Evolutionary conservation across 176 grass and related monocot species (phyloP).

Genomic region (Carex littledalei): DNA sequence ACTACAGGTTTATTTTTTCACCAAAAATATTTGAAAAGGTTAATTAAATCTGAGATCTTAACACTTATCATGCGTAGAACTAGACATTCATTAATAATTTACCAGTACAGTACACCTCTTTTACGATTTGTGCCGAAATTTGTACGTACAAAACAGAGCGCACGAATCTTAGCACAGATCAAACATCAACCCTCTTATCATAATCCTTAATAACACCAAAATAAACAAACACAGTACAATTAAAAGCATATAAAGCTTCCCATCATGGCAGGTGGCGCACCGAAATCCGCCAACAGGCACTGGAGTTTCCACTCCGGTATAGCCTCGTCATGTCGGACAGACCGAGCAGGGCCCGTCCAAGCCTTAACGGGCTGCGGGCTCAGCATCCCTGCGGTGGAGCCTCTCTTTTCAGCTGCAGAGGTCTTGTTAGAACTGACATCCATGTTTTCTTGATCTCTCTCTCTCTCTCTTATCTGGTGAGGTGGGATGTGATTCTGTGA

Average conservation of each 20-base stretch:
- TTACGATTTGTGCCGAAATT: background rate
- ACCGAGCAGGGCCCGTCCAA: background rate
- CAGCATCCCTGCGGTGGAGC: background rate
- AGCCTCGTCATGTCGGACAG: background rate
- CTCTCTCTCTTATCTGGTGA: slow-evolving; percentile 14
- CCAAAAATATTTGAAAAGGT: background rate
- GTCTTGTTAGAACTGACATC: background rate
- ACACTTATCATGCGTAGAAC: background rate
- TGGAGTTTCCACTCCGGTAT: slow-evolving; percentile 80
- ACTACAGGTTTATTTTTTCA: background rate
- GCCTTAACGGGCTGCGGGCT: background rate
- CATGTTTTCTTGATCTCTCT: slow-evolving; percentile 6
- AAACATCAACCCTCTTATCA: background rate
- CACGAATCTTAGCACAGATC: too few species aligned
- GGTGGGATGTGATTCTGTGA: background rate
- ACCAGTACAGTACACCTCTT: background rate
- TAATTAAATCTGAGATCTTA: background rate
- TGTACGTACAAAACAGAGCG: too few species aligned
- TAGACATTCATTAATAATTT: background rate
- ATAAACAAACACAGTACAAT: background rate
- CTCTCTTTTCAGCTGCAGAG: background rate
- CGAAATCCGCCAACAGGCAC: slow-evolving; percentile 47
- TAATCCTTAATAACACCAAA: background rate
- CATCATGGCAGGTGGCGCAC: slow-evolving; percentile 28
- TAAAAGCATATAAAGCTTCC: slow-evolving; percentile 53